Evolutionary conservation across 1,284 basidiomycete genomes (phyloP).

Genomic region (Ceratobasidium sp.): DNA sequence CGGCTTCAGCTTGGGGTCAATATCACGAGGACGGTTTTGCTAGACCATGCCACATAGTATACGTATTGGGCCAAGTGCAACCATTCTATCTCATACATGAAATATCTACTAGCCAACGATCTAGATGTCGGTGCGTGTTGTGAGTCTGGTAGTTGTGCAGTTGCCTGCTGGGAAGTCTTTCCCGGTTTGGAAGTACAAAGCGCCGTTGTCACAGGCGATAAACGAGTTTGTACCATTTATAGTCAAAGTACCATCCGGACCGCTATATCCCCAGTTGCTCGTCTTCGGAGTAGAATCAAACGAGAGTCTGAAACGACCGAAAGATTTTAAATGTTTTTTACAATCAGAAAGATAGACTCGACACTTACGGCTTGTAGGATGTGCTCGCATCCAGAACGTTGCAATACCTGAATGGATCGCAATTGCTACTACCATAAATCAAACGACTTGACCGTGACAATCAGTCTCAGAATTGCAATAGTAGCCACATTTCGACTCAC

Average conservation of each 20-base stretch:
- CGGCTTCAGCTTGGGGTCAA: no score
- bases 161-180: slow-evolving; percentile 23
- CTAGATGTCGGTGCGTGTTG: not conserved
- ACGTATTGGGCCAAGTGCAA: not conserved
- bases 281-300: not conserved
- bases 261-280: not conserved
- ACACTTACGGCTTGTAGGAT: slow-evolving; percentile 35
- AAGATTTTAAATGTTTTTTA: not conserved
- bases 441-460: not conserved
- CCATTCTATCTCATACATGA: not conserved
- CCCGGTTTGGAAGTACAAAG: slow-evolving; percentile 29
- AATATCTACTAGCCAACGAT: not conserved
- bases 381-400: slow-evolving; percentile 21
- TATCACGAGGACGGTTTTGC: no score
- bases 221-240: slow-evolving; percentile 11
- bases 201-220: slow-evolving; percentile 13
- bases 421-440: not conserved
- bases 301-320: not conserved
- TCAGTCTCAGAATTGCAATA: not conserved
- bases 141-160: slow-evolving; percentile 32
- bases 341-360: not conserved
- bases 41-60: no score
- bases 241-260: not conserved
- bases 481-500: not conserved
- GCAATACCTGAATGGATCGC: not conserved